phyloP scores from a whole-genome alignment of 495 filamentous ascomycete genomes.

The Amphirosellinia nigrospora region DNA sequence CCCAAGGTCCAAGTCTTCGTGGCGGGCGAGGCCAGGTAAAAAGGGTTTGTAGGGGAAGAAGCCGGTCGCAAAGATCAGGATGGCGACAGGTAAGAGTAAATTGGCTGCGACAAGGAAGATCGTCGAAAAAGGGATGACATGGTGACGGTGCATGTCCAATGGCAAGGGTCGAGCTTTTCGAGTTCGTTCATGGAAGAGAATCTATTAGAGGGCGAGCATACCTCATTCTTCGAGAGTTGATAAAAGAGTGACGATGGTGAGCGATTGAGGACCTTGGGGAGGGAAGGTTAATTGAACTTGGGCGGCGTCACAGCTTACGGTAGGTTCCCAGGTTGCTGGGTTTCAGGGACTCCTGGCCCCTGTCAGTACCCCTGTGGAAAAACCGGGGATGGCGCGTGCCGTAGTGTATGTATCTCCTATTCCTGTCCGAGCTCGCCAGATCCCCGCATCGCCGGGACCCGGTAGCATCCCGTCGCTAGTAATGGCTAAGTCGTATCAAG shows the following conservation, averaged over 20 bases:
- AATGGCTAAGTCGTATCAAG: no score
- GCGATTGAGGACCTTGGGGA: slow-evolving; percentile 1
- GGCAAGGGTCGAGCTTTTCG: neutral
- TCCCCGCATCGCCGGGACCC: neutral
- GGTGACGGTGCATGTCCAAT: slow-evolving; percentile 38
- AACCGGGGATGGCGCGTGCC: neutral
- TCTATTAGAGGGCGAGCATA: neutral
- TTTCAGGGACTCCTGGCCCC: slow-evolving; percentile 9
- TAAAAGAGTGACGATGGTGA: slow-evolving; percentile 8
- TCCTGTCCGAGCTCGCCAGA: neutral
- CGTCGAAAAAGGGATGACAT: slow-evolving; percentile 45
- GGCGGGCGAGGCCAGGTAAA: slow-evolving; percentile 78
- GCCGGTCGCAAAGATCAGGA: slow-evolving; percentile 83
- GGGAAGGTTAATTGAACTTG: neutral
- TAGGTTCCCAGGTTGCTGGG: neutral
- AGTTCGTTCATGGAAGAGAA: slow-evolving; percentile 15
- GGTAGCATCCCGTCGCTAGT: neutral
- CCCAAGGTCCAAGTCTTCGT: slow-evolving; percentile 55
- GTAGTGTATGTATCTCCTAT: no score
- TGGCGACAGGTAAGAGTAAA: slow-evolving; percentile 74
- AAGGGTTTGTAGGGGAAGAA: slow-evolving; percentile 99
- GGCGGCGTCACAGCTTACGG: neutral
- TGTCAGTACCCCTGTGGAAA: neutral
- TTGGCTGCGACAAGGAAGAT: slow-evolving; percentile 69
- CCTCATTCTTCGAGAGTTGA: neutral